phyloP scores from a whole-genome alignment of 225 moss, liverwort and hornwort species.

The Physcomitrium patens region DNA sequence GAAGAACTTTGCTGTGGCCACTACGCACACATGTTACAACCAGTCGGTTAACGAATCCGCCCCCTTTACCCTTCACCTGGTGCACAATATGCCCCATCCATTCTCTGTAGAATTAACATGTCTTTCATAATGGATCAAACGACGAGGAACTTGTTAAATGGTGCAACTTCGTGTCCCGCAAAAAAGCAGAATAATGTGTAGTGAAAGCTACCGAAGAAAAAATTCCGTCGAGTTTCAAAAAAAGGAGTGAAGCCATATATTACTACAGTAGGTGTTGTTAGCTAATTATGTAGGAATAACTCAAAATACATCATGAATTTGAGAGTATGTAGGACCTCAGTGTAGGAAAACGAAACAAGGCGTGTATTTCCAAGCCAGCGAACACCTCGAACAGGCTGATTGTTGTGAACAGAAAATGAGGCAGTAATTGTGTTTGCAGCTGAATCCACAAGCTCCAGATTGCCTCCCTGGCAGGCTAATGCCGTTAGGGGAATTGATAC shows the following conservation, averaged over 20 bases:
- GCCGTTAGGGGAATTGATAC: conserved; percentile 95
- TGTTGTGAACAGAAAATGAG: conserved; percentile 86
- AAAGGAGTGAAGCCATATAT: no score
- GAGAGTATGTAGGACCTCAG: conserved; percentile 65
- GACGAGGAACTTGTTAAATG: no score
- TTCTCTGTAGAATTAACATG: conserved; percentile 17
- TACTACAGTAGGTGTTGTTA: no score
- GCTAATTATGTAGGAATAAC: background rate
- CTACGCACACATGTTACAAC: conserved; percentile 89
- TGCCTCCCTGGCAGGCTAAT: conserved; percentile 94
- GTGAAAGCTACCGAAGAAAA: no score
- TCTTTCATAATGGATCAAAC: conserved; percentile 13
- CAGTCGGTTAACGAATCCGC: conserved; percentile 88
- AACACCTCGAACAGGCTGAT: conserved; percentile 84
- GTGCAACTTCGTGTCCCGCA: no score
- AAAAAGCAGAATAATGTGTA: no score
- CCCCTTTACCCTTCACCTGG: conserved; percentile 98
- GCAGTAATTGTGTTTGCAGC: conserved; percentile 89
- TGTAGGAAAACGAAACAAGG: conserved; percentile 90
- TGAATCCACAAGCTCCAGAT: conserved; percentile 90
- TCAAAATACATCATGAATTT: conserved; percentile 1
- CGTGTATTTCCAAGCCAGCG: conserved; percentile 98
- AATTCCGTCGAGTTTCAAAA: no score
- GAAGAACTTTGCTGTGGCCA: conserved; percentile 89
- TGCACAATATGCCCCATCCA: conserved; percentile 36